phyloP scores from a whole-genome alignment of 805 yeast genomes.

The Myxozyma monticola region DNA sequence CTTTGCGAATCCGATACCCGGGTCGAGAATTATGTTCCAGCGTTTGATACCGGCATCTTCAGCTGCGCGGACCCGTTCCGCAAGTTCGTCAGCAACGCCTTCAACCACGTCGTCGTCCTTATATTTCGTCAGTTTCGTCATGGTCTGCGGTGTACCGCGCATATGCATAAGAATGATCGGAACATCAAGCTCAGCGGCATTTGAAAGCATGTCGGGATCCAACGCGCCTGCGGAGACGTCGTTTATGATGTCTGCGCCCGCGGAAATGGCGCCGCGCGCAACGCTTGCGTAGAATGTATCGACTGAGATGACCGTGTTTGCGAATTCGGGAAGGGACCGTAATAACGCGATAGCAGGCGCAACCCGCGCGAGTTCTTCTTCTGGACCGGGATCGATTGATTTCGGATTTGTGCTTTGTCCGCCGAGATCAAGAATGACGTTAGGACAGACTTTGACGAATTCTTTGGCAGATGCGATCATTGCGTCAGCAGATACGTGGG shows the following conservation, averaged over 20 bases:
- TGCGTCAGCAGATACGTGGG: constrained; percentile 35
- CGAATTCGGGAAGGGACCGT: constrained; percentile 44
- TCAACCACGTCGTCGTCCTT: constrained; percentile 45
- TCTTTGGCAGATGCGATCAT: constrained; percentile 49
- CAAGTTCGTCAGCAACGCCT: constrained; percentile 66
- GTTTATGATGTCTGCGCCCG: constrained; percentile 89
- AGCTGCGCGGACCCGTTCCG: constrained; percentile 57
- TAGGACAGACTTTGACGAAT: constrained; percentile 56
- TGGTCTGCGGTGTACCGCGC: constrained; percentile 76
- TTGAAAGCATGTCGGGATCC: constrained; percentile 65
- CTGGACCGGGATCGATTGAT: constrained; percentile 56
- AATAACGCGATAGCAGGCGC: constrained; percentile 67
- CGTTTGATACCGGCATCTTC: constrained; percentile 63
- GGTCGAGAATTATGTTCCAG: constrained; percentile 92
- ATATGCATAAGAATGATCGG: constrained; percentile 83
- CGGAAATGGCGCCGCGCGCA: constrained; percentile 63
- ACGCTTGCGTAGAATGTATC: constrained; percentile 83
- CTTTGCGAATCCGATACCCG: constrained; percentile 98
- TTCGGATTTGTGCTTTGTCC: constrained; percentile 95
- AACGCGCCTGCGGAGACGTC: constrained; percentile 81
- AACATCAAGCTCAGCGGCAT: constrained; percentile 63
- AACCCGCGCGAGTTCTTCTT: constrained; percentile 71
- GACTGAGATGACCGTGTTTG: constrained; percentile 62
- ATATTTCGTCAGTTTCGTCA: constrained; percentile 63
- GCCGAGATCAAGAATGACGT: constrained; percentile 85